Base-by-base conservation (phyloP, 192 early-diverging fungal genomes). In the Haplosporangium gracile region DNA sequence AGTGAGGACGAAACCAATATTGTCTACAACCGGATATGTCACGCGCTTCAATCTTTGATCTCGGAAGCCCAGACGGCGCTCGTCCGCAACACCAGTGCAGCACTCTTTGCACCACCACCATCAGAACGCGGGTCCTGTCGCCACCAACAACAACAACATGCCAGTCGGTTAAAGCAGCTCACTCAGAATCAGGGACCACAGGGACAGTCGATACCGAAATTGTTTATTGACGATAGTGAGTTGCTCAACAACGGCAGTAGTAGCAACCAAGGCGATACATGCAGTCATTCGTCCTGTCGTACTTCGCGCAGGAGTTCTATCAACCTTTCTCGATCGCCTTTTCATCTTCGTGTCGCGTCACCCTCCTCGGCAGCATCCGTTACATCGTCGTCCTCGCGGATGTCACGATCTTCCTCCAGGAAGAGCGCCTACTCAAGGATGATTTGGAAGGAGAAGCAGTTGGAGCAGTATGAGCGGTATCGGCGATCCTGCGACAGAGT, bases 381-480 rank as follows among this genome's bases (percentile, higher is more conserved):
- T 47, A 24, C 47, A 70, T 40, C 75, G 15, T 53, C 70, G 22
- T 65, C 75, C n/a, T 65, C 74, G 10, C 43, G 76, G 15, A 3
- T 74, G 39, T 75, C 82, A 69, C 45, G 63, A 32, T 42, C 55
- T 40, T 51, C 38, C 80, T 51, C 38, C 80, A 65, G 40, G 24
- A 81, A 70, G 69, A 72, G 45, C 16, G 69, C 29, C 0, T 82
- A 72, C 43, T 82, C 81, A n/a, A 77, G 70, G 45, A 79, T 85
- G 73, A 68, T 85, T 15, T 85, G 82, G 82, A 85, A 68, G 42
- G 82, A 85, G n/a, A 85, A 85, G 65, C 82, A 85, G 34, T 43
- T 71, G 69, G 82, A 85, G 68, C 82, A 85, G 69, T 85, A 79
- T 63, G 82, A 85, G 34, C 72, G 82, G 18, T 85, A 85, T 34